Conservation (phyloP, 1,139 yeast species). For the Taphrina flavorubra region DNA sequence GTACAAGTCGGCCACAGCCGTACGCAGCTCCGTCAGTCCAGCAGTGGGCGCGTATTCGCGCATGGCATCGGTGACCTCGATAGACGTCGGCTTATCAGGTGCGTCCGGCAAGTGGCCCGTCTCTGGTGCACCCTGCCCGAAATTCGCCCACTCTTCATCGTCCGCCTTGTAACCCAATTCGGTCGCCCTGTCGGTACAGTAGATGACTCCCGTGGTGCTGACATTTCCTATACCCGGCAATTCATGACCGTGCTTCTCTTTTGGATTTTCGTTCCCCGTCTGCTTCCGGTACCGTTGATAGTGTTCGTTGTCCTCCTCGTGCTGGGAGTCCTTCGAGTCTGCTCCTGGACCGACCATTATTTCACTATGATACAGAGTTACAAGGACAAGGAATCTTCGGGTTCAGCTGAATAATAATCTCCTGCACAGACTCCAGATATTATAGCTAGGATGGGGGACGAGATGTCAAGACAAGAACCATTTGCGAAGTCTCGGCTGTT, state of each 20-base stretch:
- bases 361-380: too few relatives aligned
- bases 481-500: neutral
- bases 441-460: too few relatives aligned
- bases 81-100: slow-evolving; percentile 61
- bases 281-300: neutral
- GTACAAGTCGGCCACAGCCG: slow-evolving; percentile 67
- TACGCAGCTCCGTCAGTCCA: slow-evolving; percentile 63
- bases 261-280: slow-evolving; percentile 13
- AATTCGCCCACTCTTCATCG: slow-evolving; percentile 63
- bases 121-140: slow-evolving; percentile 76
- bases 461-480: too few relatives aligned
- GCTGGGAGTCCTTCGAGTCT: slow-evolving; percentile 8
- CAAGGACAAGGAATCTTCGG: too few relatives aligned
- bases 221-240: slow-evolving; percentile 13
- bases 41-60: slow-evolving; percentile 72
- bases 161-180: slow-evolving; percentile 65
- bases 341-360: neutral
- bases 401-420: too few relatives aligned
- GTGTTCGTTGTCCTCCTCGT: slow-evolving; percentile 18
- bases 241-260: slow-evolving; percentile 5
- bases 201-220: slow-evolving; percentile 67
- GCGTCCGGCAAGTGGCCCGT: slow-evolving; percentile 71
- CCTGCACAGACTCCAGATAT: too few relatives aligned
- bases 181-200: slow-evolving; percentile 71
- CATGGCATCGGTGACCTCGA: slow-evolving; percentile 61